Percentiles rank a stretch among this genome's conserved stretches.
Evolutionary conservation across 106 monocot species (phyloP).

Genomic region (Agapanthus africanus): DNA sequence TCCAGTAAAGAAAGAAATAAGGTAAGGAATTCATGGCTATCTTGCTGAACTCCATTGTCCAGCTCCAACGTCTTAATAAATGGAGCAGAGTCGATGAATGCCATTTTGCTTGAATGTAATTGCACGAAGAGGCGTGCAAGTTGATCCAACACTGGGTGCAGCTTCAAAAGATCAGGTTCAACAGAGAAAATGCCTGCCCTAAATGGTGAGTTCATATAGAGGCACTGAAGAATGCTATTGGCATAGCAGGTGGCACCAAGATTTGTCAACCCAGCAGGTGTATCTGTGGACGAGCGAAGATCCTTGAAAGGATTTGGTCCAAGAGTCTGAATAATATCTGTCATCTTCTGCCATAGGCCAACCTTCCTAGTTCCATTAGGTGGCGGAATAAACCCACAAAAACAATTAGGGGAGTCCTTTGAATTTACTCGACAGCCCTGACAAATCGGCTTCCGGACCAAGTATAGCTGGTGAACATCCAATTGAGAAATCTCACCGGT

Average conservation of each 20-base stretch:
- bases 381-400: conserved; percentile 81
- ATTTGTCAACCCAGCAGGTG: conserved; percentile 91
- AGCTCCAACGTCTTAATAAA: conserved; percentile 92
- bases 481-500: conserved; percentile 44
- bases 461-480: conserved; percentile 71
- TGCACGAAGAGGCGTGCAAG: conserved; percentile 82
- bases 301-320: conserved; percentile 70
- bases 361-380: conserved; percentile 62
- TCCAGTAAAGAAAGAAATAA: conserved; percentile 94
- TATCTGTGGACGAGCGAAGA: conserved; percentile 57
- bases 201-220: conserved; percentile 88
- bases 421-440: conserved; percentile 82
- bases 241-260: conserved; percentile 99
- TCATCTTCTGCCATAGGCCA: conserved; percentile 85
- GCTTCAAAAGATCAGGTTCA: conserved; percentile 64
- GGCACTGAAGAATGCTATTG: conserved; percentile 97
- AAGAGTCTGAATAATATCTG: conserved; percentile 68
- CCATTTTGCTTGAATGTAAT: conserved; percentile 76
- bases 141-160: conserved; percentile 78
- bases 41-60: conserved; percentile 96
- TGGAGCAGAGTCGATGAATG: conserved; percentile 90
- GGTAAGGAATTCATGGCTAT: conserved; percentile 96
- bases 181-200: conserved; percentile 73
- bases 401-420: conserved; percentile 91
- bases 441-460: conserved; percentile 56